A percentile compares a stretch with the other conserved stretches of the same genome.
phyloP scores from a whole-genome alignment of 2,329 filamentous ascomycete species.

The Whalleya microplaca region DNA sequence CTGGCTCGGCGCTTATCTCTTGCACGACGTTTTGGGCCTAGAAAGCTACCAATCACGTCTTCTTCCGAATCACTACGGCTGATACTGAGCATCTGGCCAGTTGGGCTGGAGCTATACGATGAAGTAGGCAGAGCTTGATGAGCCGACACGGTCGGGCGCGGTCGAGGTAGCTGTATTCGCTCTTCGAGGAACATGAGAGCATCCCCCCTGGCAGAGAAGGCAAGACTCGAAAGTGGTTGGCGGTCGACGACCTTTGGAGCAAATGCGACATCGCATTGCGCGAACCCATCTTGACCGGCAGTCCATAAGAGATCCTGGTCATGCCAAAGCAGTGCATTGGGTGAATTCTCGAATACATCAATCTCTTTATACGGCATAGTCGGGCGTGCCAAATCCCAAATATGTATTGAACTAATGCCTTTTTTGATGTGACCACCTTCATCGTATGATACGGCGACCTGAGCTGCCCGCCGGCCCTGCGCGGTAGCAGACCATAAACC shows the following conservation, averaged over 20 bases:
- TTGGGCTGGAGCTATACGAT: constrained; percentile 54
- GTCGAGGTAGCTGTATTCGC: constrained; percentile 50
- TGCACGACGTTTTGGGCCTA: constrained; percentile 50
- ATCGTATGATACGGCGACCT: constrained; percentile 66
- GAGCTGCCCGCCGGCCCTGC: constrained; percentile 61
- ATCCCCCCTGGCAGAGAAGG: constrained; percentile 63
- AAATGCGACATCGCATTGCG: constrained; percentile 68
- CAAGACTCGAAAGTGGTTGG: constrained; percentile 62
- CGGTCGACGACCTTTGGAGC: constrained; percentile 66
- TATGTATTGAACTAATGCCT: constrained; percentile 62
- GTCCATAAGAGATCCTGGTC: constrained; percentile 70
- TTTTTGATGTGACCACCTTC: constrained; percentile 55
- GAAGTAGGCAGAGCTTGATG: constrained; percentile 39
- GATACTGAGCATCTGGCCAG: constrained; percentile 54
- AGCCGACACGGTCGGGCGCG: constrained; percentile 36
- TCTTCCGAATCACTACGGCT: constrained; percentile 69
- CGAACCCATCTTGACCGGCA: constrained; percentile 65
- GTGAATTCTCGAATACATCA: constrained; percentile 61
- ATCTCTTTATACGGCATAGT: constrained; percentile 70
- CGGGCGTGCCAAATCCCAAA: constrained; percentile 71
- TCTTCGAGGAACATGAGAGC: constrained; percentile 66
- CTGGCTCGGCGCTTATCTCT: constrained; percentile 48
- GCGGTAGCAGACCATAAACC: constrained; percentile 68
- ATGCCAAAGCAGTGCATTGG: constrained; percentile 64
- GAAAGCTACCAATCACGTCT: constrained; percentile 63